Evolutionary conservation across 2,329 filamentous ascomycete genomes (phyloP), one percentile per base, ranked within the genome.

Genomic region (Colletotrichum scovillei): DNA sequence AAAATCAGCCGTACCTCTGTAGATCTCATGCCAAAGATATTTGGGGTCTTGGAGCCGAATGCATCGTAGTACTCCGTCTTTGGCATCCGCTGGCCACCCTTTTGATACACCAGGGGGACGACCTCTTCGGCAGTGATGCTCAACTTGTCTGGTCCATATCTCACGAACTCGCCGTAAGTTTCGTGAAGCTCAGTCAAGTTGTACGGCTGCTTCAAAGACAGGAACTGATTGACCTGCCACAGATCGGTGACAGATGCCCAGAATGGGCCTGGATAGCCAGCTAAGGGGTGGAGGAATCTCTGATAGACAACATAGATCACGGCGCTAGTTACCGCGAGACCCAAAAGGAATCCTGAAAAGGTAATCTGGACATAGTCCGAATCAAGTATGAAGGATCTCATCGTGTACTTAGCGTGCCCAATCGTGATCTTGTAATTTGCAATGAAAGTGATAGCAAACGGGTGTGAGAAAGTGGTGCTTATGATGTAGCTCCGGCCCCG

Each of bases 91-190:
- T 65, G 63, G 24, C 69, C 63, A 4, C 69, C 63, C 56, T 71
- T 71, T 7, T 67, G 63, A 2, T 71, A 71, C 7, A 67, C 69
- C 32, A 71, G 11, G 9, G 69, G 69, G 11, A 71, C 55, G 12
- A 63, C 69, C 26, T 71, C 69, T 22, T 71, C 63, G 22, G 69
- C 69, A 9, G 63, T 71, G 69, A 71, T 67, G 7, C 69, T 71
- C 32, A 71, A 56, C 8, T 71, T 71, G 14, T 71, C 69, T 1
- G 69, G 69, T 0, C 69, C 63, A 16, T 71, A 71, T 3, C 69
- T 56, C 14, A 71, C 63, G 2, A 71, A 68, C 19, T 72, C 63
- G 3, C 63, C 69, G 2, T 72, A 63, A 9, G 38, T 63, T 6
- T 49, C 49, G 11, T 72, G 69, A 1, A 72, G 57, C 12, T 58